Conservation (phyloP, 2,329 filamentous ascomycete genomes). For the Ophiostoma ips region DNA sequence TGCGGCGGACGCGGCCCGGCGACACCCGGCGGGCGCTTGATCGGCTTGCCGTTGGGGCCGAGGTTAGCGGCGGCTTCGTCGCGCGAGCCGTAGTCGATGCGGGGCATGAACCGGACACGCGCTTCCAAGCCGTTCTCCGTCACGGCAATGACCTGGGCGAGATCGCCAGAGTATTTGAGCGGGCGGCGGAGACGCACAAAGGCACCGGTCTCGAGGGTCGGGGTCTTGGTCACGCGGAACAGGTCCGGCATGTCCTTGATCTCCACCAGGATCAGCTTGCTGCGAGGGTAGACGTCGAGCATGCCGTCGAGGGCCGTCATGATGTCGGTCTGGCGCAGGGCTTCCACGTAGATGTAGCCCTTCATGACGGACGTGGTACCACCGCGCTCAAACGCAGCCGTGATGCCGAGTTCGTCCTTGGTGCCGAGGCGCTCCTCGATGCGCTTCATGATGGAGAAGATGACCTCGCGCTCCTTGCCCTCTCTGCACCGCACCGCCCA, state of each 20-base stretch:
- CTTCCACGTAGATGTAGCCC: slow-evolving; percentile 92
- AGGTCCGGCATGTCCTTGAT: slow-evolving; percentile 97
- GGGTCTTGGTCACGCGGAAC: slow-evolving; percentile 77
- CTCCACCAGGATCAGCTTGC: slow-evolving; percentile 75
- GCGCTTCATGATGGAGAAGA: slow-evolving; percentile 78
- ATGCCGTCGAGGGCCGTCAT: slow-evolving; percentile 69
- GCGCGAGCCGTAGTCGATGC: slow-evolving; percentile 79
- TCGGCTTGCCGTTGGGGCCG: slow-evolving; percentile 53
- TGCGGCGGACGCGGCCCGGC: slow-evolving; percentile 64
- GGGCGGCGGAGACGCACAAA: slow-evolving; percentile 81
- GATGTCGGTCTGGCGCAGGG: slow-evolving; percentile 74
- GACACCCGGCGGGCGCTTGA: slow-evolving; percentile 50
- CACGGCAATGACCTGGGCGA: slow-evolving; percentile 84
- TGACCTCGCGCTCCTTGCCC: slow-evolving; percentile 85
- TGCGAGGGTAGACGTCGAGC: slow-evolving; percentile 78
- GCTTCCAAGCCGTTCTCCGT: slow-evolving; percentile 87
- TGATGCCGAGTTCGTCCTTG: slow-evolving; percentile 71
- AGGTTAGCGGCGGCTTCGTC: slow-evolving; percentile 48
- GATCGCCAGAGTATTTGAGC: slow-evolving; percentile 71
- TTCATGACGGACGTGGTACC: slow-evolving; percentile 68
- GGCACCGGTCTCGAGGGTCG: slow-evolving; percentile 69
- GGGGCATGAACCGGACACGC: slow-evolving; percentile 73
- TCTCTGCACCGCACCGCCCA: slow-evolving; percentile 90
- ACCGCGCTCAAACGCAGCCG: slow-evolving; percentile 82
- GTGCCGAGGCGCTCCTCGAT: slow-evolving; percentile 67